Evolutionary conservation across 768 basidiomycete species (phyloP), one percentile per base, ranked within the genome.

Genomic region (Pisolithus orientalis): DNA sequence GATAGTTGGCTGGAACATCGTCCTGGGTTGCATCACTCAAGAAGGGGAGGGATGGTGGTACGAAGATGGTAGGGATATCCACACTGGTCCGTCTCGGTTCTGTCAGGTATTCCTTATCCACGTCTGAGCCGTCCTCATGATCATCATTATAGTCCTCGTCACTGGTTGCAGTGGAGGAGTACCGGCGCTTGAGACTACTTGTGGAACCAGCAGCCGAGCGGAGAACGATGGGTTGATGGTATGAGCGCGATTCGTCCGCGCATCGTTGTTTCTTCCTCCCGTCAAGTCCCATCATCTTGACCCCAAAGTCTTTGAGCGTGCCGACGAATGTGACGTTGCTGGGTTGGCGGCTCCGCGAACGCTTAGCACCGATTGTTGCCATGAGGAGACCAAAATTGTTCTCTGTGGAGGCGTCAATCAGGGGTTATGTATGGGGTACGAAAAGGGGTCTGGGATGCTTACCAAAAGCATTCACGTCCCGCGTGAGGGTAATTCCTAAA

Each of bases 401-500:
- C 2, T 21, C 28, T 4, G 31, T 24, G n/a, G 21, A 51, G 28
- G 11, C 11, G 7, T 29, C 17, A 11, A 42, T 31, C 25, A n/a
- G 32, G 25, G 40, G 39, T 5, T 47, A 21, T 38, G 27, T 38
- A 31, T 47, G 3, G 31, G 4, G 42, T 25, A 11, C 45, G 24
- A 29, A 50, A 40, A 16, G 53, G 49, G 13, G 43, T 24, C 43
- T n/a, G 37, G 17, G 21, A 39, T 52, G 39, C 17, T 21, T 49
- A 17, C 16, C 37, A 27, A 38, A 39, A 25, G 46, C 46, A 34
- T 37, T 55, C 47, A 52, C 55, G 47, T 59, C 57, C 34, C 53
- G 55, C 43, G 58, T 57, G 52, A 59, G 44, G n/a, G 58, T 57
- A 17, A 57, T 48, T 16, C 58, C 58, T 10, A 59, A 48, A 10